A percentile compares a stretch with the other conserved stretches of the same genome.
Conservation (phyloP, 768 basidiomycete species). For the Panaeolus cyanescens region DNA sequence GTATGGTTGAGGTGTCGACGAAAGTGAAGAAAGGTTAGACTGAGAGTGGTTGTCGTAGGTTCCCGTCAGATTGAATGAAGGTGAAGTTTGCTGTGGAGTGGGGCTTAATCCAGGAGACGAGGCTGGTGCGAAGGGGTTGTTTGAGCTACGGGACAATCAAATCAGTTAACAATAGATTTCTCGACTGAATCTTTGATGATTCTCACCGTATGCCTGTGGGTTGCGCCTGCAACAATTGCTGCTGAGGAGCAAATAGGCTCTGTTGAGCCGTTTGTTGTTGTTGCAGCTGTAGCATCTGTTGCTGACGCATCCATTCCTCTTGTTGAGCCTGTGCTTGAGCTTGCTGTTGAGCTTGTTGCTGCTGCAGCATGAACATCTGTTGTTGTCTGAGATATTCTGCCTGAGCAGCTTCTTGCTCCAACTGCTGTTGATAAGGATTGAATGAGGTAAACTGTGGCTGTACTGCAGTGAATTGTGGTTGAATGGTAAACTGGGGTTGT, state of each 20-base stretch:
- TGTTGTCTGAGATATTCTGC: conserved; percentile 78
- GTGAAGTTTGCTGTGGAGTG: conserved; percentile 31
- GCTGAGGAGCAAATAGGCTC: conserved; percentile 47
- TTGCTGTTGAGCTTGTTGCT: conserved; percentile 49
- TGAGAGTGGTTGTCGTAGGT: conserved; percentile 62
- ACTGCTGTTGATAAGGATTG: conserved; percentile 90
- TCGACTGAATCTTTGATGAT: background rate
- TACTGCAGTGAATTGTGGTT: conserved; percentile 75
- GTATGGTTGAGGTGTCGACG: conserved; percentile 43
- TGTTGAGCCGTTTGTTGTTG: conserved; percentile 55
- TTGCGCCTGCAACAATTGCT: conserved; percentile 50
- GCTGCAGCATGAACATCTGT: conserved; percentile 63
- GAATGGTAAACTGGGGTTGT: conserved; percentile 58
- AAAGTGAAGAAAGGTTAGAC: conserved; percentile 44
- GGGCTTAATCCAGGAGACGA: conserved; percentile 31
- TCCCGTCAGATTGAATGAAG: conserved; percentile 69
- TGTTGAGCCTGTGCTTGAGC: conserved; percentile 57
- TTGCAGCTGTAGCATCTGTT: conserved; percentile 47
- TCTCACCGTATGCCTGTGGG: conserved; percentile 79
- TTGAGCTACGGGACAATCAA: conserved; percentile 59
- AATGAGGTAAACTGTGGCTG: conserved; percentile 90
- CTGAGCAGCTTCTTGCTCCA: conserved; percentile 87
- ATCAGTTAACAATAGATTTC: conserved; percentile 17
- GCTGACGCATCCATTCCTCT: conserved; percentile 49
- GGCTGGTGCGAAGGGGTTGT: conserved; percentile 90